Evolutionary conservation across 352 stramenopile species (phyloP).

Genomic region (Plasmopara viticola): DNA sequence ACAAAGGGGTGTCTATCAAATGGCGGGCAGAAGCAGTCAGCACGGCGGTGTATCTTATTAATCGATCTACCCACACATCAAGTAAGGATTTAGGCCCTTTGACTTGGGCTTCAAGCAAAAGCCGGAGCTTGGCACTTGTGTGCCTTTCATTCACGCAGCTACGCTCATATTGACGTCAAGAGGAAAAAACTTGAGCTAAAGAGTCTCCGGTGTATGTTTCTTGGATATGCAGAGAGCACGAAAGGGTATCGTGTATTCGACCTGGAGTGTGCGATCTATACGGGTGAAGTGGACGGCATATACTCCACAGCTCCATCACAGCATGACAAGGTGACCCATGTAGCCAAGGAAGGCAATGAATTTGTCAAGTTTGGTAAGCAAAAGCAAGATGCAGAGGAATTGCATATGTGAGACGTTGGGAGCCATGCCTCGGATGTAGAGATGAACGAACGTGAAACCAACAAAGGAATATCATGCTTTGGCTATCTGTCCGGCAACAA

Average conservation of each 20-base stretch:
- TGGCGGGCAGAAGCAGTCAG: not conserved
- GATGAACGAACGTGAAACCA: too few species aligned
- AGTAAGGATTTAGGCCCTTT: not conserved
- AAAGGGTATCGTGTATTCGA: not conserved
- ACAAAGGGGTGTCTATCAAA: not conserved
- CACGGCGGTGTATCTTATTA: not conserved
- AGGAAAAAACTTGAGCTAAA: not conserved
- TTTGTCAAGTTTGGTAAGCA: too few species aligned
- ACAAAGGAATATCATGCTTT: too few species aligned
- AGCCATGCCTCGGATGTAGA: too few species aligned
- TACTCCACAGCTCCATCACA: not conserved
- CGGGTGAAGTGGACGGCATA: not conserved
- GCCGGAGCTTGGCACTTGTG: not conserved
- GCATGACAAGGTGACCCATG: not conserved
- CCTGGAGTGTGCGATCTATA: not conserved
- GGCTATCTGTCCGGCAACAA: too few species aligned
- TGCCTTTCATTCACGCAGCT: not conserved
- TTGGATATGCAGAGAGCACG: not conserved
- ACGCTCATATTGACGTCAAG: slow-evolving; percentile 1
- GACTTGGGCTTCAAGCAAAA: not conserved
- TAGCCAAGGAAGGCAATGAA: too few species aligned
- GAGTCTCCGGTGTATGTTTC: not conserved
- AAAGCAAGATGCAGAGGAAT: too few species aligned
- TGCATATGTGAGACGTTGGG: too few species aligned
- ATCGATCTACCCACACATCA: not conserved